These are phyloP conservation scores for Gloeopeniophorella convolvens DNA, from an alignment of 768 basidiomycete species.

Conservation along the genomic window DNA sequence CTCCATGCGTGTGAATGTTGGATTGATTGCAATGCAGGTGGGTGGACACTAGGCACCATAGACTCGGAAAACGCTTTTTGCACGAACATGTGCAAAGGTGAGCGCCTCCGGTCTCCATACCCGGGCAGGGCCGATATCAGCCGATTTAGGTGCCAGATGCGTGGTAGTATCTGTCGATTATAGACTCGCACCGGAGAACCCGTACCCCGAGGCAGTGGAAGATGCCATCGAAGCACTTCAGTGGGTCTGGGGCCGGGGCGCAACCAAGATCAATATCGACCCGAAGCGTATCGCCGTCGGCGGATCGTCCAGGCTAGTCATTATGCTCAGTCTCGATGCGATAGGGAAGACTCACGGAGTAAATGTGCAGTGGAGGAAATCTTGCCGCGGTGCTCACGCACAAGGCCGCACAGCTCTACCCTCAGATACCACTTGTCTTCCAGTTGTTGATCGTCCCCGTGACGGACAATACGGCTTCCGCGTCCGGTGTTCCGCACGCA, in stretches of 20 bases:
- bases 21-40: no score
- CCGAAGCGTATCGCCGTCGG: conserved; percentile 56
- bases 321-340: neutral
- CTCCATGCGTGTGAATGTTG: no score
- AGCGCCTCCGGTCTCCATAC: conserved; percentile 7
- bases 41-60: conserved; percentile 72
- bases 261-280: conserved; percentile 41
- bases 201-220: conserved; percentile 65
- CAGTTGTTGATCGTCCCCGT: conserved; percentile 69
- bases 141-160: conserved; percentile 44
- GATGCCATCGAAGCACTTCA: conserved; percentile 61
- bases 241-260: conserved; percentile 51
- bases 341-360: neutral
- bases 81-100: conserved; percentile 54
- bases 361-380: conserved; percentile 52
- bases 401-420: conserved; percentile 45
- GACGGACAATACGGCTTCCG: conserved; percentile 59
- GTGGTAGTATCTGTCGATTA: conserved; percentile 66
- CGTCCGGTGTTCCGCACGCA: conserved; percentile 30
- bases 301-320: conserved; percentile 62
- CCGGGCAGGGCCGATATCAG: neutral
- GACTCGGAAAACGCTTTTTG: conserved; percentile 52
- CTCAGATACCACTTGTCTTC: conserved; percentile 49
- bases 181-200: conserved; percentile 63
- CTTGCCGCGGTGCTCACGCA: conserved; percentile 59